These are phyloP conservation scores for Sesbania bispinosa DNA, from an alignment of 306 rosid species.

Conservation along the genomic window DNA sequence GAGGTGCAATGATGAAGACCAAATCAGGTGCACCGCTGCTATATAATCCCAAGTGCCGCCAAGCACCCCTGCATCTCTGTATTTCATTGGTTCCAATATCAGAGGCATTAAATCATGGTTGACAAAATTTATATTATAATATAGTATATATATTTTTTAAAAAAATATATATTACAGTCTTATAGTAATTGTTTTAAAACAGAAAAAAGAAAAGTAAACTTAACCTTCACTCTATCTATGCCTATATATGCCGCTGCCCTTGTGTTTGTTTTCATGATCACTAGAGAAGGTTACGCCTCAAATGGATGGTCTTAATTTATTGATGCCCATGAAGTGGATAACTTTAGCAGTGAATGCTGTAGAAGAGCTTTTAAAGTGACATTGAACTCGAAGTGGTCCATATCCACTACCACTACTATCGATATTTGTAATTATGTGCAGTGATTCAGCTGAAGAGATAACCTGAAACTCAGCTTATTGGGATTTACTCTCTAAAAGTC, in stretches of 20 bases:
- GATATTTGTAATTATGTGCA: neutral
- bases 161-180: neutral
- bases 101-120: constrained; percentile 27
- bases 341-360: constrained; percentile 3
- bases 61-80: neutral
- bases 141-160: neutral
- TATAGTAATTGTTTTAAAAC: neutral
- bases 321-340: neutral
- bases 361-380: constrained; percentile 10
- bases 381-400: constrained; percentile 14
- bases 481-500: neutral
- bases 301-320: constrained; percentile 23
- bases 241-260: constrained; percentile 1
- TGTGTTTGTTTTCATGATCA: constrained; percentile 1
- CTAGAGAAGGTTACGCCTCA: neutral
- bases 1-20: constrained; percentile 18
- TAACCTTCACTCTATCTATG: neutral
- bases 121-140: neutral
- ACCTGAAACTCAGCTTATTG: neutral
- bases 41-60: constrained; percentile 15
- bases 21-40: constrained; percentile 1
- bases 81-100: constrained; percentile 32
- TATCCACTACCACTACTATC: neutral
- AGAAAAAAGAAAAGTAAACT: neutral
- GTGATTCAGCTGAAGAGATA: neutral